Base-by-base conservation (phyloP, 805 yeast genomes). In the Torulaspora delbrueckii region DNA sequence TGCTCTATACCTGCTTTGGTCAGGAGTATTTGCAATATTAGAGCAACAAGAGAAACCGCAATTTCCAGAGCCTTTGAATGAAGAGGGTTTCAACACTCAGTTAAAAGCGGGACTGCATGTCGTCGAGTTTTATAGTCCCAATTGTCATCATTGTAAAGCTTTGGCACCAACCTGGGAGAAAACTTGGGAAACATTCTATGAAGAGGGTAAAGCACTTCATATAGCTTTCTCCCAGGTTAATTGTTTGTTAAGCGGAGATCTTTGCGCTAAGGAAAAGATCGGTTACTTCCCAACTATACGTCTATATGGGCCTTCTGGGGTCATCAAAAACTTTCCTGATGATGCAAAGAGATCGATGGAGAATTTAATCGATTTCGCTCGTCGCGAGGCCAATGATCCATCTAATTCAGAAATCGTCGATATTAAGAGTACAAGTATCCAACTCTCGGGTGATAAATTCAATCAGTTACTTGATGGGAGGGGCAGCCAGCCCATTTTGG, bases 71-170 rank as follows among this genome's bases (percentile, higher is more conserved):
- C 71, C 74, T 1, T 62, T 87, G 37, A 78, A 74, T 0, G 53
- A 61, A 3, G 73, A 66, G 1, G 72, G 69, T 16, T 87, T 85
- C 58, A 80, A 78, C 43, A 48, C 62, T 9, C 67, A 69, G 30
- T 59, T 79, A n/a, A 59, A 70, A 14, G 66, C 72, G 8, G 84
- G 84, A 2, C 67, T 81, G 16, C 83, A 89, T 57, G 74, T 91
- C 58, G 82, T 91, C 27, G 96, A 91, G 67, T 90, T 88, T 66
- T 93, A 68, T 62, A 87, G 96, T 26, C 99, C 99, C 0, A 82
- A 82, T 58, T 93, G 99, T 63, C 63, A 70, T 6, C 98, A 91
- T 66, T 93, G 99, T 68, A 75, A 70, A 50, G 72, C 68, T 6
- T 68, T 93, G 43, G 93, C 86, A 2, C 98, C 99, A 1, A 73